These are phyloP conservation scores for Fusarium goolgardi DNA, from an alignment of 2,329 filamentous ascomycete species.

Conservation along the genomic window DNA sequence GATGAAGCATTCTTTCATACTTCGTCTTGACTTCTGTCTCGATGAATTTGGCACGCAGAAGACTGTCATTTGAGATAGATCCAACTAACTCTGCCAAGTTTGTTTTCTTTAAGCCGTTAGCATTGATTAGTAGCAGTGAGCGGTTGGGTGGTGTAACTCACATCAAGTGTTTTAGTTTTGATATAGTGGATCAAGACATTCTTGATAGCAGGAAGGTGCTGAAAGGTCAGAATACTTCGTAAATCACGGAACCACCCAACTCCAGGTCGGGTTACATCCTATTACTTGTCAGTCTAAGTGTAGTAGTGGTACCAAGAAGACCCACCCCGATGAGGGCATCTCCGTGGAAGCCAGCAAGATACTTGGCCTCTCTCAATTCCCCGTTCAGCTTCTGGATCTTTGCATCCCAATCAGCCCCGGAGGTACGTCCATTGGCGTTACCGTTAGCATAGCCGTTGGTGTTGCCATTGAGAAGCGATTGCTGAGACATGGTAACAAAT, in stretches of 20 bases:
- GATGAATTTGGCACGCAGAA: constrained; percentile 8
- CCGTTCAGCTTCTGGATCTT: not conserved
- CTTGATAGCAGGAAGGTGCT: constrained; percentile 1
- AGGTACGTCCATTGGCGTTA: not conserved
- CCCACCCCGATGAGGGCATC: constrained; percentile 15
- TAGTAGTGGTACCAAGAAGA: fast-evolving
- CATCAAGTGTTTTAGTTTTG: not conserved
- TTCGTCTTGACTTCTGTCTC: constrained; percentile 8
- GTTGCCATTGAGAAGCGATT: not conserved
- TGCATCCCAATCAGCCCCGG: not conserved
- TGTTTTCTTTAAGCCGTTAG: not conserved
- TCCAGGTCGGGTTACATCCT: not conserved
- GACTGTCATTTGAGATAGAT: constrained; percentile 2
- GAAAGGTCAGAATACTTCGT: not conserved
- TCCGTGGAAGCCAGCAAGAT: constrained; percentile 8
- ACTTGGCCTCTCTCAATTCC: not conserved
- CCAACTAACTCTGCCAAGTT: constrained; percentile 1
- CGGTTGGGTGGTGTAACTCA: not conserved
- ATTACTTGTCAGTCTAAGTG: fast-evolving
- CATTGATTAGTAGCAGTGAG: fast-evolving
- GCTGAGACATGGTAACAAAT: not conserved
- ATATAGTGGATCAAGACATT: constrained; percentile 7
- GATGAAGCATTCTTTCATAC: constrained; percentile 14
- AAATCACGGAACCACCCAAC: constrained; percentile 4
- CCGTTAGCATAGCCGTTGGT: not conserved